Conservation (phyloP, 2,329 filamentous ascomycete genomes). For the Colletotrichum magnum region DNA sequence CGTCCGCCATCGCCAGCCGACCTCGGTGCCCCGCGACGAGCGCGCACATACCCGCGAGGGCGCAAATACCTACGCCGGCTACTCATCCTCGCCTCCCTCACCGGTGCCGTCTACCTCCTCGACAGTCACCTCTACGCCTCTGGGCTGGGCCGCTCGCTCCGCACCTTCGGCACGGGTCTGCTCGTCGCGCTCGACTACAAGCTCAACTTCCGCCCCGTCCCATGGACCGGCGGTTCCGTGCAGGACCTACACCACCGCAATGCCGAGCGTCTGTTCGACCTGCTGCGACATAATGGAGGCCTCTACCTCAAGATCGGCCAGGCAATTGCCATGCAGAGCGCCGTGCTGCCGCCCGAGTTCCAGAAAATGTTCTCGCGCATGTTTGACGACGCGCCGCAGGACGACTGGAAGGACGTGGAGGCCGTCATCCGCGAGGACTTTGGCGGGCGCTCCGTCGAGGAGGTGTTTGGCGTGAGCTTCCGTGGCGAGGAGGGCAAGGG, state of each 20-base stretch:
- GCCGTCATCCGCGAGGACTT: slow-evolving; percentile 91
- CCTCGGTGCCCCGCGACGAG: slow-evolving; percentile 78
- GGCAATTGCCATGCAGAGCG: slow-evolving; percentile 98
- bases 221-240: slow-evolving; percentile 80
- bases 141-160: slow-evolving; percentile 81
- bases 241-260: slow-evolving; percentile 86
- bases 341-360: slow-evolving; percentile 92
- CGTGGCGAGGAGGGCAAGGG: slow-evolving; percentile 77
- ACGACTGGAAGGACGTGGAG: slow-evolving; percentile 88
- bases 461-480: slow-evolving; percentile 94
- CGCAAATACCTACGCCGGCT: slow-evolving; percentile 85
- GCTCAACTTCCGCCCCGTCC: slow-evolving; percentile 90
- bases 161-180: slow-evolving; percentile 85
- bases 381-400: slow-evolving; percentile 98
- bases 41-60: slow-evolving; percentile 79
- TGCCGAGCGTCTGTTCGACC: slow-evolving; percentile 84
- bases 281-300: slow-evolving; percentile 89
- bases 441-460: slow-evolving; percentile 84
- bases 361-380: slow-evolving; percentile 96
- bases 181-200: slow-evolving; percentile 94
- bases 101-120: slow-evolving; percentile 74
- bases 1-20: slow-evolving; percentile 84
- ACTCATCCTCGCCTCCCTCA: slow-evolving; percentile 70
- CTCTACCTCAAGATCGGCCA: slow-evolving; percentile 98
- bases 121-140: slow-evolving; percentile 86